These are phyloP conservation scores for Paradendryphiella salina DNA, from an alignment of 2,329 filamentous ascomycete species.

Conservation along the genomic window DNA sequence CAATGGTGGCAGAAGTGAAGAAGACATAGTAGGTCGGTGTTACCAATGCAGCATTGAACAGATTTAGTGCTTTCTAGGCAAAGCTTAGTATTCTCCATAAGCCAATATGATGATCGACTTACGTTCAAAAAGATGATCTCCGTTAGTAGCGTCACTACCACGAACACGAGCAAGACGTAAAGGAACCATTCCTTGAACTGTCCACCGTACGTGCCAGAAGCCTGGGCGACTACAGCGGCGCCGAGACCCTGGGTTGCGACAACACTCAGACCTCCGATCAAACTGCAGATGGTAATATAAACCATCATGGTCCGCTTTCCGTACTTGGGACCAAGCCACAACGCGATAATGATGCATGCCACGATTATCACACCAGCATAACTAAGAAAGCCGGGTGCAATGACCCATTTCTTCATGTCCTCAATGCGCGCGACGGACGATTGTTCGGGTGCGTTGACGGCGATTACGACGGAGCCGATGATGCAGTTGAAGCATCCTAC, in stretches of 20 bases:
- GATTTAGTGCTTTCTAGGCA: conserved; percentile 89
- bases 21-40: conserved; percentile 99
- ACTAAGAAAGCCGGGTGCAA: conserved; percentile 80
- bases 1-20: conserved; percentile 93
- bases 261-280: conserved; percentile 91
- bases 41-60: conserved; percentile 95
- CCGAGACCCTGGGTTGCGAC: conserved; percentile 93
- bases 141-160: conserved; percentile 82
- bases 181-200: conserved; percentile 99
- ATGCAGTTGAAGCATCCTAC: conserved; percentile 96
- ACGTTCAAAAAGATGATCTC: conserved; percentile 97
- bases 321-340: conserved; percentile 83
- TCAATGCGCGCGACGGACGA: conserved; percentile 86
- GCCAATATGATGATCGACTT: conserved; percentile 50
- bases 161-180: conserved; percentile 89
- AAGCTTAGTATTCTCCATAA: conserved; percentile 7
- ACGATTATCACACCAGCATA: conserved; percentile 84
- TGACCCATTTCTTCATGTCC: conserved; percentile 86
- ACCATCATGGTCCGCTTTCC: conserved; percentile 98
- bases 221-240: conserved; percentile 86
- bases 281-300: conserved; percentile 93
- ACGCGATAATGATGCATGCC: conserved; percentile 69
- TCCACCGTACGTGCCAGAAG: conserved; percentile 65
- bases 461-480: conserved; percentile 88
- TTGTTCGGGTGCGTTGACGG: conserved; percentile 86